Conservation (phyloP, 441 rosid species). For the Bocquillonia castaneifolia region DNA sequence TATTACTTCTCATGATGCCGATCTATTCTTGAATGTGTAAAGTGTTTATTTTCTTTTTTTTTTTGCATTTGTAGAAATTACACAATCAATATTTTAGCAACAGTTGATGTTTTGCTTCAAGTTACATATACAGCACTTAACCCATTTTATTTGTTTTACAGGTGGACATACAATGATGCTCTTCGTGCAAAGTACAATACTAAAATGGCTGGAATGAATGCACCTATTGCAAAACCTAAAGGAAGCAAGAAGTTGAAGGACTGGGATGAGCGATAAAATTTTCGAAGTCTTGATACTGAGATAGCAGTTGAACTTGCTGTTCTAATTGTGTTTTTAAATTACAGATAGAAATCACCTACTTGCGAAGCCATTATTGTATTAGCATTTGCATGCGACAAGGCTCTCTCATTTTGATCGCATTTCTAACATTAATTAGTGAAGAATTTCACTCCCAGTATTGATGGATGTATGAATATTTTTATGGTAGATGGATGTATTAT, state of each 20-base stretch:
- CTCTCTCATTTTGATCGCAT: neutral
- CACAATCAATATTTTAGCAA: no score
- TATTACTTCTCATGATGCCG: neutral
- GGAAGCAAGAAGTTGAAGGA: conserved; percentile 96
- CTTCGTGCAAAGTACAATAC: conserved; percentile 77
- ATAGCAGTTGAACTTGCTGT: neutral
- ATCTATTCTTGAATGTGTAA: neutral
- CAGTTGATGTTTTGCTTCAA: neutral
- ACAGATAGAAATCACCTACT: neutral
- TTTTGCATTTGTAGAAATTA: no score
- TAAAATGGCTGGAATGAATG: conserved; percentile 87
- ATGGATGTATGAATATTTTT: neutral
- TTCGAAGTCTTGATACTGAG: neutral
- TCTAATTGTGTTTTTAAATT: neutral
- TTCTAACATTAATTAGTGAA: neutral
- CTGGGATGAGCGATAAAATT: conserved; percentile 43
- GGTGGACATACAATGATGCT: conserved; percentile 77
- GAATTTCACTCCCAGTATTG: neutral
- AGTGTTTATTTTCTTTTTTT: neutral
- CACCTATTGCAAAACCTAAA: conserved; percentile 68
- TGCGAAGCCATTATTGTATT: neutral
- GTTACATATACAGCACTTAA: neutral
- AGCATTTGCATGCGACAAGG: neutral
- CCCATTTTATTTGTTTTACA: conserved; percentile 30
- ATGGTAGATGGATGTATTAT: no score